phyloP scores from a whole-genome alignment of 116 monocot species.

The Dioscorea cayenensis region DNA sequence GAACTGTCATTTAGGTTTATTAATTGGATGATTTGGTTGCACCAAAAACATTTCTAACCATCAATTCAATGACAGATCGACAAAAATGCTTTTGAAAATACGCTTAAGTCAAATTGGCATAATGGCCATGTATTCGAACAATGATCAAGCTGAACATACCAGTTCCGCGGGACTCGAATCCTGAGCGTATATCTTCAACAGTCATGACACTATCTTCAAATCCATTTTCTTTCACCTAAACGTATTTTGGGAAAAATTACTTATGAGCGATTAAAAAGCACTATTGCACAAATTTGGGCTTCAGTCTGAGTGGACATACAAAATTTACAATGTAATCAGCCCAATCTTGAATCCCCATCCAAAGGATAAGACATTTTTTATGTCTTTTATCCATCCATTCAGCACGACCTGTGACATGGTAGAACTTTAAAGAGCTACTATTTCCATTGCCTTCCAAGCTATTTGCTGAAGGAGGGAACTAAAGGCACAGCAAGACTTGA shows the following conservation, averaged over 20 bases:
- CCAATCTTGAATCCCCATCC: conserved; percentile 95
- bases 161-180: conserved; percentile 87
- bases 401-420: conserved; percentile 50
- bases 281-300: not conserved
- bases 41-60: not conserved
- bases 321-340: conserved; percentile 74
- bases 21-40: too few species aligned
- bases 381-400: conserved; percentile 95
- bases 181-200: conserved; percentile 84
- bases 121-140: not conserved
- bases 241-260: not conserved
- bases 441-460: not conserved
- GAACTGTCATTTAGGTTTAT: too few species aligned
- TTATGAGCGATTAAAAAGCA: not conserved
- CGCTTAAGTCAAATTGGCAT: not conserved
- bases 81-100: not conserved
- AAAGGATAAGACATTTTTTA: conserved; percentile 85
- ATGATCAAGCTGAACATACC: conserved; percentile 28
- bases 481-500: too few species aligned
- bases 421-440: not conserved
- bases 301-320: conserved; percentile 28
- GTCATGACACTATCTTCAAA: conserved; percentile 85
- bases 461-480: not conserved
- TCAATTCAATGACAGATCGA: not conserved
- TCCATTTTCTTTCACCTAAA: conserved; percentile 85